Evolutionary conservation across 306 rosid genomes (phyloP).

Genomic region (Castanea crenata): DNA sequence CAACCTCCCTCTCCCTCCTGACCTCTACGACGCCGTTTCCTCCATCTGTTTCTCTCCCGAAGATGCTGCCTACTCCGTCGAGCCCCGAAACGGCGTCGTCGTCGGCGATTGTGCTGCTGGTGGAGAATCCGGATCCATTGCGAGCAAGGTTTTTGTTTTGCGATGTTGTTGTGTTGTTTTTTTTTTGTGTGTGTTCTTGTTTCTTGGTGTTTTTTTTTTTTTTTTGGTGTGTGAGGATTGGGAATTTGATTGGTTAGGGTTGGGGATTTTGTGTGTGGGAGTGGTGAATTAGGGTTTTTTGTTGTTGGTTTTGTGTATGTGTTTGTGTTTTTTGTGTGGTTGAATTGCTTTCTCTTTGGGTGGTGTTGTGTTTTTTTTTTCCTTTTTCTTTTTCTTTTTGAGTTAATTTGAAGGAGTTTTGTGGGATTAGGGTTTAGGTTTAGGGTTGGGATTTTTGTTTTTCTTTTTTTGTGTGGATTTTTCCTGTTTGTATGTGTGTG

Average conservation of each 20-base stretch:
- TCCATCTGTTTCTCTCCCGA: conserved; percentile 43
- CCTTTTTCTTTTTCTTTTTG: too few relatives aligned
- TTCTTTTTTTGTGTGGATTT: neutral
- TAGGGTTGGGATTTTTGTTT: conserved; percentile 6
- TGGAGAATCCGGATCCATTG: neutral
- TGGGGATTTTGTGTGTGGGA: neutral
- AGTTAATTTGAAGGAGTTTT: neutral
- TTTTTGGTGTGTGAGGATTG: neutral
- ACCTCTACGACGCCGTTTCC: conserved; percentile 70
- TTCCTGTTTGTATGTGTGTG: neutral
- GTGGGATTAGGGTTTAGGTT: conserved; percentile 9
- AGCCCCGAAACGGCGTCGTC: neutral
- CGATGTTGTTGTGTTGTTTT: too few relatives aligned
- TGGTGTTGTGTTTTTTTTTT: too few relatives aligned
- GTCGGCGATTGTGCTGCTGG: neutral
- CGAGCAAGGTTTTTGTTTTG: conserved; percentile 13
- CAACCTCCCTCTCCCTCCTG: conserved; percentile 83
- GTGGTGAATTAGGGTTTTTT: too few relatives aligned
- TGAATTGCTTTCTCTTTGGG: too few relatives aligned
- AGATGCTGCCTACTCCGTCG: neutral
- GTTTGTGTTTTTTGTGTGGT: too few relatives aligned
- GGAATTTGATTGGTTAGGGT: conserved; percentile 9
- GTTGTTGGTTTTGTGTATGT: too few relatives aligned
- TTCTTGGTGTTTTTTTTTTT: neutral
- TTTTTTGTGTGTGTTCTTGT: too few relatives aligned